These are phyloP conservation scores for Tripidium arundinaceum DNA, from an alignment of 202 grass and related monocot species.

Conservation along the genomic window DNA sequence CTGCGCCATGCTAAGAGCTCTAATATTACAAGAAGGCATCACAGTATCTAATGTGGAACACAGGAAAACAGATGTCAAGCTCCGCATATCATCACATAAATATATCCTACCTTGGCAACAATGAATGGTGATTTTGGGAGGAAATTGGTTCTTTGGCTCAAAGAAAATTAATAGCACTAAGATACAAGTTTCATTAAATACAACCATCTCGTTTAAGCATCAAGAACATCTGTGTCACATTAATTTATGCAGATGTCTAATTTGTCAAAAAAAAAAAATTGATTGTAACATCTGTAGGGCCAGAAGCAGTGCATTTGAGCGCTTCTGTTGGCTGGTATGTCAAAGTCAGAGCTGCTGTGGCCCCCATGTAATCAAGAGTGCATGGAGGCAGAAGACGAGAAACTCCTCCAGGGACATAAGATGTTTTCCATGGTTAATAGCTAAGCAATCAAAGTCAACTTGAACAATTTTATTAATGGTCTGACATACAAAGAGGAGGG, in stretches of 20 bases:
- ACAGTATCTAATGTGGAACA: neutral
- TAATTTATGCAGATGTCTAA: neutral
- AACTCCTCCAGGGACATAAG: neutral
- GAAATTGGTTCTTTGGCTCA: neutral
- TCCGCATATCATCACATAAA: neutral
- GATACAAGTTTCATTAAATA: neutral
- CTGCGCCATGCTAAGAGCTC: neutral
- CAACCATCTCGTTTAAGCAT: neutral
- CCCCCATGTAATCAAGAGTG: neutral
- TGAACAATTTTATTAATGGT: neutral
- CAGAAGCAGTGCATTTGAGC: neutral
- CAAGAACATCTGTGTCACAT: neutral
- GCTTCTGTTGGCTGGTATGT: neutral
- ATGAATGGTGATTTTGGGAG: neutral
- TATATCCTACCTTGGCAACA: conserved; percentile 5
- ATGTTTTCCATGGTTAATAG: neutral
- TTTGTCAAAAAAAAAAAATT: neutral
- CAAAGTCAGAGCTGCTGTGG: neutral
- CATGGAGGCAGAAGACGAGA: neutral
- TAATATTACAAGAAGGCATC: conserved; percentile 1
- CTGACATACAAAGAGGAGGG: neutral
- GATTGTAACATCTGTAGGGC: neutral
- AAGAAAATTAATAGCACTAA: neutral
- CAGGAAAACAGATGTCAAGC: neutral
- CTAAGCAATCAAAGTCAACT: neutral